Percentiles rank a stretch among this genome's conserved stretches.
Evolutionary conservation across 129 eudicot species (phyloP).

Genomic region (Centella asiatica): DNA sequence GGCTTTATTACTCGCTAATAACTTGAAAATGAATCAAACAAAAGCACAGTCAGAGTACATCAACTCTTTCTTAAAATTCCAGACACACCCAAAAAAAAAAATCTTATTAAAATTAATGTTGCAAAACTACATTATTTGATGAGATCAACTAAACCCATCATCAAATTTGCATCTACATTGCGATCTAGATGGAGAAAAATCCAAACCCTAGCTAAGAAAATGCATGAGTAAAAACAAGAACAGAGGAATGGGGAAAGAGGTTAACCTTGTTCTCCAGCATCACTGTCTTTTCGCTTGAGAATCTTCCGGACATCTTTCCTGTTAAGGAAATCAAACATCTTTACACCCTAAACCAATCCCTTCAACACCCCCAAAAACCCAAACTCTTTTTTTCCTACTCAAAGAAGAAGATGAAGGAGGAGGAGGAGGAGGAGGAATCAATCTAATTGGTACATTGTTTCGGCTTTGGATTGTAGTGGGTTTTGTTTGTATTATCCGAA

Average conservation of each 20-base stretch:
- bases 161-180: not conserved
- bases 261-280: conserved; percentile 80
- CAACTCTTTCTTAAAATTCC: not conserved
- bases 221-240: not conserved
- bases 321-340: conserved; percentile 56
- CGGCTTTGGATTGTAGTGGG: not conserved
- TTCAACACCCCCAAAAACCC: not conserved
- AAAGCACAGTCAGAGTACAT: too few species aligned
- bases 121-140: not conserved
- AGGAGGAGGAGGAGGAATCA: not conserved
- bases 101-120: not conserved
- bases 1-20: too few species aligned
- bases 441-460: not conserved
- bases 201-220: not conserved
- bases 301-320: conserved; percentile 67
- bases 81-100: not conserved
- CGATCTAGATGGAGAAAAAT: not conserved
- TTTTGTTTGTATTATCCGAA: too few species aligned
- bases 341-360: conserved; percentile 27
- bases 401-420: not conserved
- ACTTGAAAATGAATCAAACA: too few species aligned
- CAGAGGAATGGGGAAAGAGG: not conserved
- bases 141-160: conserved; percentile 1
- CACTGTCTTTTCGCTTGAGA: conserved; percentile 93
- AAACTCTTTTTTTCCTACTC: not conserved